Evolutionary conservation across 2,329 filamentous ascomycete genomes (phyloP), one percentile per base, ranked within the genome.

Genomic region (Epichloe uncinata): DNA sequence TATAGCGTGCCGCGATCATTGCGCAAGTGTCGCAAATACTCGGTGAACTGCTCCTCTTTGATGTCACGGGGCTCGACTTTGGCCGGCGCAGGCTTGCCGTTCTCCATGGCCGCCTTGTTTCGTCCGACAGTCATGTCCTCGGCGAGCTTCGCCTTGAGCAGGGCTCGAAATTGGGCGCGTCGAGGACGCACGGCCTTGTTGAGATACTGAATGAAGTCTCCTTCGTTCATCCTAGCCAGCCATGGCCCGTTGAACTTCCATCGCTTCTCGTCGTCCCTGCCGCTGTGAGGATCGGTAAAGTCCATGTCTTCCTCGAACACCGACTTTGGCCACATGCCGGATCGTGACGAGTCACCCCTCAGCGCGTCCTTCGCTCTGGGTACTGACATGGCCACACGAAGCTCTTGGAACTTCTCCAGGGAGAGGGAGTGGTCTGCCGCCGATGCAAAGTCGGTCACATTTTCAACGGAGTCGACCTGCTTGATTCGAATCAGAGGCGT

Each of bases 361-460:
- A 51, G 22, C 51, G 55, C 46, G 46, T 57, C 57, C 50, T 56
- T 49, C 6, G 54, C 58, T 16, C 58, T 57, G 0, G 76, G 75
- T 1, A 79, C 71, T 16, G 82, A 77, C 52, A 95, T 70, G 5
- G 87, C 81, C 49, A 95, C 69, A 52, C 79, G 76, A 63, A 96
- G 73, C 65, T 95, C 87, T 63, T 88, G 84, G 71, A 85, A 96
- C 72, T 96, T 97, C 62, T 81, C 74, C 50, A 94, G 72, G 7
- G 87, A 89, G 57, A 88, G 71, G 47, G 82, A 78, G 67, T 95
- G 87, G 65, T 95, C 87, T 50, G 83, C 78, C 0, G 89, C 85
- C 37, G 86, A 89, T 55, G 81, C 75, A 67, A 89, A 97, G 61
- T 96, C 89, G 61, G 90, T 95, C 57, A 96, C 77, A 64, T 89